phyloP scores from a whole-genome alignment of 2,329 filamentous ascomycete species.

The Helminthosporium solani region DNA sequence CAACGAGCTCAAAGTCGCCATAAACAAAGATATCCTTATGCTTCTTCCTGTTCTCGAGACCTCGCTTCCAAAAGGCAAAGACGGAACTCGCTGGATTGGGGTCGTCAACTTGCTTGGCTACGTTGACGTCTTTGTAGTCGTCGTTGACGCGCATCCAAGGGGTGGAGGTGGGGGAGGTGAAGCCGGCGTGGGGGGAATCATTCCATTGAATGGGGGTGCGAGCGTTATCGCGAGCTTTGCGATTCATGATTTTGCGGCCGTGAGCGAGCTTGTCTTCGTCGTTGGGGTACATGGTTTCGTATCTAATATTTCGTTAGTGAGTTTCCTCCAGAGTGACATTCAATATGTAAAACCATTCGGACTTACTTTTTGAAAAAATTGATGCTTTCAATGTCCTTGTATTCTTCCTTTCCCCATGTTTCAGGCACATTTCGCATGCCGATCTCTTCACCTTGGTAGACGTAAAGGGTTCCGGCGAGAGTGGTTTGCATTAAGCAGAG shows the following conservation, averaged over 20 bases:
- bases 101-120: constrained; percentile 50
- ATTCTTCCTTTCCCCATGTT: constrained; percentile 48
- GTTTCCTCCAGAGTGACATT: not conserved
- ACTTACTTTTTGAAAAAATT: constrained; percentile 54
- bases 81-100: constrained; percentile 48
- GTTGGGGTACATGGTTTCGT: constrained; percentile 31
- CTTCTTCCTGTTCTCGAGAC: constrained; percentile 57
- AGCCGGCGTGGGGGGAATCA: constrained; percentile 57
- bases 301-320: constrained; percentile 17
- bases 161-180: constrained; percentile 53
- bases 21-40: constrained; percentile 63
- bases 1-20: constrained; percentile 59
- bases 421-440: constrained; percentile 52
- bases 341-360: not conserved
- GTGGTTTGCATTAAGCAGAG: constrained; percentile 52
- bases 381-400: constrained; percentile 56
- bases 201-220: constrained; percentile 70
- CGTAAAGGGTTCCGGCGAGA: constrained; percentile 50
- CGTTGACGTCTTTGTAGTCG: constrained; percentile 58
- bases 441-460: constrained; percentile 56
- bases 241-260: constrained; percentile 49
- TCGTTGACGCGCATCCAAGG: constrained; percentile 65
- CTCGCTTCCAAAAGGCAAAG: constrained; percentile 61
- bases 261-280: constrained; percentile 27
- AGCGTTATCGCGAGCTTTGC: constrained; percentile 66